Base-by-base conservation (phyloP, 345 rosid species). In the Brassica carinata region DNA sequence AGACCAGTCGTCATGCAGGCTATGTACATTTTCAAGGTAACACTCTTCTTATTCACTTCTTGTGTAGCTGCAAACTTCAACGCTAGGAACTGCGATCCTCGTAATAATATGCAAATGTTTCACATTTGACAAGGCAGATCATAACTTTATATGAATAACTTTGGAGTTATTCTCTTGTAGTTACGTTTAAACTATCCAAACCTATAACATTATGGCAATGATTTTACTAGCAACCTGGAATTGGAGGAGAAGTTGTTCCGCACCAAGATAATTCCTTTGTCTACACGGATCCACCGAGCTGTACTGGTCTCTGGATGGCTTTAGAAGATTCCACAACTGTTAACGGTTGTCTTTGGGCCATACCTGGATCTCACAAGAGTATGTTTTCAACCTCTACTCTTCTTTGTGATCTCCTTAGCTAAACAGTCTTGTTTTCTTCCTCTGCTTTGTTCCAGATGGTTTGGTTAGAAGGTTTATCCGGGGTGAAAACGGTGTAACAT, bases 301-400 rank as follows among this genome's bases (percentile, higher is more conserved):
- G 99, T 84, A 90, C 90, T 0, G 99, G 99, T 77, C 91, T 93
- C 77, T 96, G 99, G 98, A 77, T 92, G 71, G 99, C 99, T 71
- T 86, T 96, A 66, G 99, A 93, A 86, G 98, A 93, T 86, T 90
- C 99, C 53, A 96, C 93, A 71, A 74, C 78, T 33, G 61, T 79
- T 71, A 93, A 96, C 67, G 96, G 99, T 74, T 96, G 98, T 88
- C 90, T 96, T 43, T 96, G 98, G 99, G 98, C 97, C 71, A 92
- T 93, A 82, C 97, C 99, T 73, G 97, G 92, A 72, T 96, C 99
- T 34, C 99, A 96, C 72, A 93, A 88, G 88, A 86, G 99, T 96
- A 78, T 5, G 29, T 17, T 70, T 72, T n/a, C 13, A 48, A 11
- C 43, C 75, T 83, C 59, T 43, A 19, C 26, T 34, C 15, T 45